Evolutionary conservation across 2,329 filamentous ascomycete species (phyloP), one percentile per base, ranked within the genome.

Genomic region (Aureobasidium sp.): DNA sequence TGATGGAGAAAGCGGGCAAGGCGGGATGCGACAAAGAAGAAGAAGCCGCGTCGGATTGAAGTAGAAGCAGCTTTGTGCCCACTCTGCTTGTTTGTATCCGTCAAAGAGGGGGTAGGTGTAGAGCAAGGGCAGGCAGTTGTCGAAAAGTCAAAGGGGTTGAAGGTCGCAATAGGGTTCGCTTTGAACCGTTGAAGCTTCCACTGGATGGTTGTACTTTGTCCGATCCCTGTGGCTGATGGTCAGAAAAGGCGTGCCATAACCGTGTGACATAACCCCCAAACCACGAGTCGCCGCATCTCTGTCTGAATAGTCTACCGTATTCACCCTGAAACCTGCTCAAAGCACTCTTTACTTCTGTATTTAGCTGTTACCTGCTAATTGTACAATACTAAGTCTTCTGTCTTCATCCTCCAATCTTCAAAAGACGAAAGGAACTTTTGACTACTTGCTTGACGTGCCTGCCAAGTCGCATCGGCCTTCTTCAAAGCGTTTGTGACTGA

Each of bases 21-120:
- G 52, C 52, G 52, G 52, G 52, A 21, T 44, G 52, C 37, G 52
- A 55, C 52, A 55, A 44, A 55, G 37, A 55, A 55, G 37, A 55
- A 54, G 47, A 42, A 37, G 25, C 21, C n/a, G 37, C 25, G 37
- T 42, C 50, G 50, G 50, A 29, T 41, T 9, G 37, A 10, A 13
- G 21, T 37, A n/a, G 36, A 42, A 25, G 37, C 50, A 54, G 37
- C 50, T 30, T 42, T 54, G 50, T 54, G 50, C 50, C 50, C 27
- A 32, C 50, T n/a, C 50, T 30, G 13, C 13, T 30, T 32, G 50
- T 30, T 30, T 32, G 50, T 30, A 30, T 16, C 21, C 32, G 25
- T 54, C 50, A 16, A 37, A 34, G 27, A 21, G 49, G 34, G 49
- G 13, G 11, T 29, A 29, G 32, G 21, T 16, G 34, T 39, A 37